phyloP scores from a whole-genome alignment of 768 basidiomycete genomes.

The Phlebiopsis flavidoalba region DNA sequence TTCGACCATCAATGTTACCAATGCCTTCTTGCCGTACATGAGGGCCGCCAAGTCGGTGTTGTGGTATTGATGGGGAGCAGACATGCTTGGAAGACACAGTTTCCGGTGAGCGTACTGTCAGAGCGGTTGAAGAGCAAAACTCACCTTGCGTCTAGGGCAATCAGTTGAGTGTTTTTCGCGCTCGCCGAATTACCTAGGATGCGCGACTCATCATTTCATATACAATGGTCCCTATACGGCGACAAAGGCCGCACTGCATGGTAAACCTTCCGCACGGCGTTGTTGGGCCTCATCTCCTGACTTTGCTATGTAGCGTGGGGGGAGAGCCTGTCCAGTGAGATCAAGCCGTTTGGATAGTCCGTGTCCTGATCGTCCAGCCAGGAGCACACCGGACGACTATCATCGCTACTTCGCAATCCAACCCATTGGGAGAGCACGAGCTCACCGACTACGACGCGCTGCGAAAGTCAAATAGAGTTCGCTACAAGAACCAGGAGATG shows the following conservation, averaged over 20 bases:
- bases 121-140: neutral
- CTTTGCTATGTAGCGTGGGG: slow-evolving; percentile 13
- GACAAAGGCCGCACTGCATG: slow-evolving; percentile 25
- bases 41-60: slow-evolving; percentile 26
- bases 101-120: slow-evolving; percentile 19
- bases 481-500: slow-evolving; percentile 25
- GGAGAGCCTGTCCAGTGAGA: slow-evolving; percentile 7
- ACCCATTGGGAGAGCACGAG: slow-evolving; percentile 27
- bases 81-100: slow-evolving; percentile 27
- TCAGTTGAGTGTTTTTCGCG: neutral
- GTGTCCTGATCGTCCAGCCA: slow-evolving; percentile 38
- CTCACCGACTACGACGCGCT: slow-evolving; percentile 43
- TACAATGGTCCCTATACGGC: slow-evolving; percentile 18
- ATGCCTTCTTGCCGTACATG: slow-evolving; percentile 35
- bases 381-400: slow-evolving; percentile 55
- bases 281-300: neutral
- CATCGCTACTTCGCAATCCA: slow-evolving; percentile 32
- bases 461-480: neutral
- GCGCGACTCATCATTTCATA: neutral
- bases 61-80: slow-evolving; percentile 30
- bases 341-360: slow-evolving; percentile 10
- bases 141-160: neutral
- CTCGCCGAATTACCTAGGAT: too few relatives aligned
- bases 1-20: slow-evolving; percentile 34
- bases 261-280: slow-evolving; percentile 9